phyloP scores from a whole-genome alignment of 306 rosid species.

The Glycine soja region DNA sequence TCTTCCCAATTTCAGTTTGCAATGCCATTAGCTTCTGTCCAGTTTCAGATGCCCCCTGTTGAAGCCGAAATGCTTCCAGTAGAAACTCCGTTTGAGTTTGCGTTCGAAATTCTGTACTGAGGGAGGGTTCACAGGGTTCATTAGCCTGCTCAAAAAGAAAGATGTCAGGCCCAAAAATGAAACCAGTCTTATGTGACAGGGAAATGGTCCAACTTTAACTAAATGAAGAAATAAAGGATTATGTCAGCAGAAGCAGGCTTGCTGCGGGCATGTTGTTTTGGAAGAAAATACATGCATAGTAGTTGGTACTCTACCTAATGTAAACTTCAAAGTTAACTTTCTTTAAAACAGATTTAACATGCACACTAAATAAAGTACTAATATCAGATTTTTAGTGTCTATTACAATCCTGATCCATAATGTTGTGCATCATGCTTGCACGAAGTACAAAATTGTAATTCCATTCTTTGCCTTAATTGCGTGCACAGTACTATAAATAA shows the following conservation, averaged over 20 bases:
- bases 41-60: slow-evolving; percentile 84
- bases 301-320: slow-evolving; percentile 12
- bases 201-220: slow-evolving; percentile 23
- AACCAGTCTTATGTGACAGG: not conserved
- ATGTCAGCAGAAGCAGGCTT: slow-evolving; percentile 7
- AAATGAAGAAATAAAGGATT: slow-evolving; percentile 23
- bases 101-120: slow-evolving; percentile 69
- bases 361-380: too few species aligned
- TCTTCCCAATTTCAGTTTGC: slow-evolving; percentile 74
- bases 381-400: not conserved
- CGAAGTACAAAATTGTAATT: slow-evolving; percentile 2
- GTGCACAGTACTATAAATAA: not conserved
- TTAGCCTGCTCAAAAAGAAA: slow-evolving; percentile 57
- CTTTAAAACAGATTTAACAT: not conserved
- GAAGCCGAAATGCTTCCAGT: slow-evolving; percentile 81
- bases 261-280: not conserved
- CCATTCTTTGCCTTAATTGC: slow-evolving; percentile 9
- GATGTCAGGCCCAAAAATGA: slow-evolving; percentile 32
- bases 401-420: not conserved
- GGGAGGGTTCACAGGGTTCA: slow-evolving; percentile 74
- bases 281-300: slow-evolving; percentile 28
- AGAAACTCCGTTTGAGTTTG: slow-evolving; percentile 82
- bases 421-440: slow-evolving; percentile 3
- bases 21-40: slow-evolving; percentile 76
- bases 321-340: slow-evolving; percentile 3